Base-by-base conservation (phyloP, 345 rosid genomes). In the Isatis tinctoria region DNA sequence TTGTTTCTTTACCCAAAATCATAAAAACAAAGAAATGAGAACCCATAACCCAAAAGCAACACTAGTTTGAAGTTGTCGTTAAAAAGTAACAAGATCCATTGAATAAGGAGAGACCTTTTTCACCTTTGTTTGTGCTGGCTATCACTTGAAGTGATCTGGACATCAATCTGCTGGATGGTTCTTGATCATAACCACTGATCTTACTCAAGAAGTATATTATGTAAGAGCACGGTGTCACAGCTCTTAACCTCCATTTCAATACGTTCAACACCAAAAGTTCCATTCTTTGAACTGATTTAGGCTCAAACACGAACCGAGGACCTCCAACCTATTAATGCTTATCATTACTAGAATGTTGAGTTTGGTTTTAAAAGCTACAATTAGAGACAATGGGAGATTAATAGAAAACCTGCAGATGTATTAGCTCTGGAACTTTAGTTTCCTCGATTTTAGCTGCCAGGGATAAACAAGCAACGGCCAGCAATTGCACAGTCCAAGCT, bases 391-490 rank as follows among this genome's bases (percentile, higher is more conserved):
- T 64, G 47, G 2, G 26, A 62, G 47, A 62, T 53, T 1, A 27
- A 4, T 2, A 45, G 12, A 41, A 51, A 26, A 90, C 96, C 93
- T 90, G 93, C 22, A 90, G 54, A 79, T 90, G 86, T 33, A 74
- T 57, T 59, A 78, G 68, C 2, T 76, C 64, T 27, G 90, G 91
- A 74, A 82, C 85, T 40, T 80, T 67, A 28, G 74, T 80, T 85
- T 90, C 96, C 74, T 86, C 91, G 61, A 90, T 58, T 85, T 90
- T 90, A 60, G 84, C 83, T 16, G 91, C 96, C 44, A 90, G 66
- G 0, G 96, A 88, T 66, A 90, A 82, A 82, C 96, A 88, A 69
- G 93, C 81, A 45, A 88, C 90, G 47, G 87, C 85, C 53, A 85
- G 66, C 78, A 90, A 72, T 60, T 84, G 93, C 78, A 83, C 81